Evolutionary conservation across 2,329 filamentous ascomycete species (phyloP).

Genomic region (Aspergillus viridinutans): DNA sequence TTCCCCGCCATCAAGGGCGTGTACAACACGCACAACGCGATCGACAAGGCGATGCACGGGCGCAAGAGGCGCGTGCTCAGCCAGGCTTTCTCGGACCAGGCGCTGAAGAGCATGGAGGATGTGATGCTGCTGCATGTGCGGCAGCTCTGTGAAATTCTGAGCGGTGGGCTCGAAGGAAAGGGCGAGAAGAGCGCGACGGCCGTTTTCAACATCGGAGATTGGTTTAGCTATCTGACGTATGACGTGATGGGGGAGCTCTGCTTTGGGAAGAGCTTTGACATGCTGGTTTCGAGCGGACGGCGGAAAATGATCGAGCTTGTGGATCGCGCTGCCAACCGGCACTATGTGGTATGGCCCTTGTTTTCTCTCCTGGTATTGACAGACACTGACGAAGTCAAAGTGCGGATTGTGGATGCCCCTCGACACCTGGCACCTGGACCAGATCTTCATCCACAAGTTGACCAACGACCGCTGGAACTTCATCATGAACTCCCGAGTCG

Average conservation of each 20-base stretch:
- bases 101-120: slow-evolving; percentile 64
- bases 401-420: slow-evolving; percentile 69
- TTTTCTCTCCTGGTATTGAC: background rate
- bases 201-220: slow-evolving; percentile 33
- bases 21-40: slow-evolving; percentile 68
- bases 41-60: slow-evolving; percentile 64
- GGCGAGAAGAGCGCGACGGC: slow-evolving; percentile 13
- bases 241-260: slow-evolving; percentile 51
- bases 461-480: slow-evolving; percentile 64
- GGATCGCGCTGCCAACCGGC: slow-evolving; percentile 63
- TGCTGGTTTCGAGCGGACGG: slow-evolving; percentile 43
- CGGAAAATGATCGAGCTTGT: slow-evolving; percentile 65
- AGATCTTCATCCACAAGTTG: slow-evolving; percentile 63
- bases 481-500: slow-evolving; percentile 65
- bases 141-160: slow-evolving; percentile 53
- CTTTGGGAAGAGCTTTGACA: slow-evolving; percentile 50
- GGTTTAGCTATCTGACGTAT: slow-evolving; percentile 45
- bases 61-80: slow-evolving; percentile 67
- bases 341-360: slow-evolving; percentile 51
- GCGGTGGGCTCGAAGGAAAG: slow-evolving; percentile 13
- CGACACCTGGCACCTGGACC: slow-evolving; percentile 62
- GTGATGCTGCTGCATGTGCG: slow-evolving; percentile 63
- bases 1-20: slow-evolving; percentile 63
- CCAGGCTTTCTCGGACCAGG: slow-evolving; percentile 66
- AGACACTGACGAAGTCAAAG: slow-evolving; percentile 32